phyloP scores from a whole-genome alignment of 768 basidiomycete genomes.

The Lepiota venenata region DNA sequence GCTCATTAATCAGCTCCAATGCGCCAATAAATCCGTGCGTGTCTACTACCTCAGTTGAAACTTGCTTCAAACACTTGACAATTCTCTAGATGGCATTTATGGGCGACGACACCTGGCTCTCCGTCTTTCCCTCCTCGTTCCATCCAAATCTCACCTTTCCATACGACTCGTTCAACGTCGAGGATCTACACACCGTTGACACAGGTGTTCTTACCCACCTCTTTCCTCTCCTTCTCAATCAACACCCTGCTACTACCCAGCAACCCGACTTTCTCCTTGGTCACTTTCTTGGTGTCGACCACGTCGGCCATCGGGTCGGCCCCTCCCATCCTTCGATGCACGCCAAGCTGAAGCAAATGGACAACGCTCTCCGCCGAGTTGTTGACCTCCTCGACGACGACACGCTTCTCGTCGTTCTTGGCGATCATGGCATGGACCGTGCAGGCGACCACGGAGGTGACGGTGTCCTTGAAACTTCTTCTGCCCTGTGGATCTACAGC shows the following conservation, averaged over 20 bases:
- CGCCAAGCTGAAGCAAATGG: slow-evolving; percentile 85
- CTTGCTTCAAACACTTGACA: slow-evolving; percentile 10
- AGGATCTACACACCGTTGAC: slow-evolving; percentile 95
- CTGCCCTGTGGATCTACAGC: slow-evolving; percentile 91
- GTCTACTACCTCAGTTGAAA: no score
- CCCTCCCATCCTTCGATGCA: slow-evolving; percentile 86
- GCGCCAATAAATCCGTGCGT: slow-evolving; percentile 56
- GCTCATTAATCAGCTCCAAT: slow-evolving; percentile 66
- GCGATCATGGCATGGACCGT: slow-evolving; percentile 97
- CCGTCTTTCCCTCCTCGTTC: slow-evolving; percentile 80
- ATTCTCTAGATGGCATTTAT: slow-evolving; percentile 71
- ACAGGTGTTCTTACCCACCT: slow-evolving; percentile 83
- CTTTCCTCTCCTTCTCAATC: slow-evolving; percentile 67
- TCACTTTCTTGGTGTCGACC: slow-evolving; percentile 95
- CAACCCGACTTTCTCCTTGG: slow-evolving; percentile 81
- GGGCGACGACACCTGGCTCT: slow-evolving; percentile 98
- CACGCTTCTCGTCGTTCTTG: slow-evolving; percentile 86
- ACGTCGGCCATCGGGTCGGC: slow-evolving; percentile 92
- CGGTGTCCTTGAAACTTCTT: slow-evolving; percentile 71
- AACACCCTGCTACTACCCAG: slow-evolving; percentile 15
- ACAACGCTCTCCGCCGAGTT: slow-evolving; percentile 67
- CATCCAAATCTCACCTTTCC: slow-evolving; percentile 71
- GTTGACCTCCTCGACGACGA: slow-evolving; percentile 79
- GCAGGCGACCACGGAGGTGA: slow-evolving; percentile 97
- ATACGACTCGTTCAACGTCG: slow-evolving; percentile 97